A percentile compares a stretch with the other conserved stretches of the same genome.
Evolutionary conservation across 2,329 filamentous ascomycete species (phyloP).

Genomic region (Magnaporthiopsis incrustans): DNA sequence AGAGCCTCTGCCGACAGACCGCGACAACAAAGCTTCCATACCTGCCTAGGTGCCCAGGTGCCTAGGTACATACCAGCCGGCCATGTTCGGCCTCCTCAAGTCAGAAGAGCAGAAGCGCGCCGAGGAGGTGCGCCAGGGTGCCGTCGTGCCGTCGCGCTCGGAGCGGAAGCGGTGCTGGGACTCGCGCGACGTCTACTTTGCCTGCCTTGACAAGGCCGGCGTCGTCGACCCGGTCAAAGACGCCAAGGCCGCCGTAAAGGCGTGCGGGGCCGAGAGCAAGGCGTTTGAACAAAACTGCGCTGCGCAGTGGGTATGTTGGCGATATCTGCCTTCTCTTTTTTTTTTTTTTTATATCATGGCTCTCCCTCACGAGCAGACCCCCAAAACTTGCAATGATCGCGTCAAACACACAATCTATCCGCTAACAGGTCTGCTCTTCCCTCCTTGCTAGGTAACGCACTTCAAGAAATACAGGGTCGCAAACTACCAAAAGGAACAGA

Average conservation of each 20-base stretch:
- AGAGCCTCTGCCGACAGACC: no score
- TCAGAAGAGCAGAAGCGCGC: constrained; percentile 36
- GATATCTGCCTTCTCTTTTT: no score
- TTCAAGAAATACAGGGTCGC: constrained; percentile 96
- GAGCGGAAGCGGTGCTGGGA: constrained; percentile 85
- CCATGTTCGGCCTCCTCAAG: constrained; percentile 35
- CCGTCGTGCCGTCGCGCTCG: constrained; percentile 72
- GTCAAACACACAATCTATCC: neutral
- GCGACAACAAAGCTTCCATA: no score
- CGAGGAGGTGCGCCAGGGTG: constrained; percentile 46
- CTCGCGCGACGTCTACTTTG: constrained; percentile 79
- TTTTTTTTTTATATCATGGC: no score
- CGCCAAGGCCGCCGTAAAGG: constrained; percentile 28
- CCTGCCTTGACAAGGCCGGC: constrained; percentile 71
- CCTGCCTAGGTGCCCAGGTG: no score
- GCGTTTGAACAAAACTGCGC: constrained; percentile 82
- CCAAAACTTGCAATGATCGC: neutral
- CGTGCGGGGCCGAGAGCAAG: constrained; percentile 31
- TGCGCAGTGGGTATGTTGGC: constrained; percentile 65
- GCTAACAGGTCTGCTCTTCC: neutral
- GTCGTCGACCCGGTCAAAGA: constrained; percentile 62
- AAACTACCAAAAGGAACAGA: constrained; percentile 77
- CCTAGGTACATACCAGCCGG: constrained; percentile 28
- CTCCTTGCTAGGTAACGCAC: constrained; percentile 70
- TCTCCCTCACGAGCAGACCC: no score